These are phyloP conservation scores for Penicillium bovifimosum DNA, from an alignment of 495 filamentous ascomycete genomes.

Conservation along the genomic window DNA sequence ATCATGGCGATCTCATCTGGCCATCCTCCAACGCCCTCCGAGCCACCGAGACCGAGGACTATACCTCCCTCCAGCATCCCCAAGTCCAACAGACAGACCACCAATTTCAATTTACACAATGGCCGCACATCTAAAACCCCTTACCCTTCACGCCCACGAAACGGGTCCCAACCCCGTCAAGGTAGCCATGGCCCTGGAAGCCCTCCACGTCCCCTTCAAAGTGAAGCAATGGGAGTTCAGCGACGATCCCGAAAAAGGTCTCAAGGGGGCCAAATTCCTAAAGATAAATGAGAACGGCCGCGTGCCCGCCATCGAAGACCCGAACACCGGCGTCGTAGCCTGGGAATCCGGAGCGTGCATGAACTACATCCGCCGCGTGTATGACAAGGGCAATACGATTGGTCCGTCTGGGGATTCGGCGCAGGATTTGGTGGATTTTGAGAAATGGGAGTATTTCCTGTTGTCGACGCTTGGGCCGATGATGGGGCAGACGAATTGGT, in stretches of 20 bases:
- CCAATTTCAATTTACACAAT: neutral
- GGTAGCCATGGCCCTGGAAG: conserved; percentile 72
- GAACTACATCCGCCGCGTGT: conserved; percentile 34
- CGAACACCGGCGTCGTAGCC: conserved; percentile 38
- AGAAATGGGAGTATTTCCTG: conserved; percentile 45
- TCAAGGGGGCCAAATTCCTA: conserved; percentile 69
- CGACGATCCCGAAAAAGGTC: conserved; percentile 35
- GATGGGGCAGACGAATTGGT: conserved; percentile 42
- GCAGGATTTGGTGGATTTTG: conserved; percentile 40
- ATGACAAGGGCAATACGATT: conserved; percentile 24
- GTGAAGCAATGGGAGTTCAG: conserved; percentile 57
- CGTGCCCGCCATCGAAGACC: conserved; percentile 62
- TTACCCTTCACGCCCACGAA: conserved; percentile 36
- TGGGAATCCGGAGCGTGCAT: conserved; percentile 39
- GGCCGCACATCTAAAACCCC: conserved; percentile 21
- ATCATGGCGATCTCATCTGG: conserved; percentile 16
- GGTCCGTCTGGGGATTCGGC: conserved; percentile 26
- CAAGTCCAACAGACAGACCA: neutral
- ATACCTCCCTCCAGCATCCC: neutral
- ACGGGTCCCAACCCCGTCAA: conserved; percentile 51
- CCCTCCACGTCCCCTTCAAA: conserved; percentile 62
- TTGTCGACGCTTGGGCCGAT: conserved; percentile 39
- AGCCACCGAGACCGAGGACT: neutral
- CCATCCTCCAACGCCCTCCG: neutral
- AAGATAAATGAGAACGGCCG: conserved; percentile 86